Conservation (phyloP, 352 stramenopile species). For the Globisporangium alternatum region DNA sequence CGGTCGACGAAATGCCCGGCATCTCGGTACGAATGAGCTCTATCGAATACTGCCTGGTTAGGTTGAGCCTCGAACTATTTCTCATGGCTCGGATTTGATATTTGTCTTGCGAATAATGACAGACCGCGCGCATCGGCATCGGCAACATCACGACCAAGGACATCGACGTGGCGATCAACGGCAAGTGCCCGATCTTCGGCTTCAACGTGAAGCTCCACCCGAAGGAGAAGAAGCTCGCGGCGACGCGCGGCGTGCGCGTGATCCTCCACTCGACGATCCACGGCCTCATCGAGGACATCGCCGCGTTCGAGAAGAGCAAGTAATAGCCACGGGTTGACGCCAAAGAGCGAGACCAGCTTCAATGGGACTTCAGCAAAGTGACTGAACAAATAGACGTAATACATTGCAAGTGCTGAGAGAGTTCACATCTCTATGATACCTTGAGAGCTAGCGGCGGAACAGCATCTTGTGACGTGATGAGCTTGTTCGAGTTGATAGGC, state of each 20-base stretch:
- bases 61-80: background rate
- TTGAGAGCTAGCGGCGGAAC: no score
- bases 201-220: slow-evolving; percentile 76
- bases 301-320: slow-evolving; percentile 26
- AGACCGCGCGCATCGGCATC: slow-evolving; percentile 80
- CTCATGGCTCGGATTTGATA: background rate
- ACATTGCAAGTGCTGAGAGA: no score
- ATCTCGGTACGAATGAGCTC: slow-evolving; percentile 34
- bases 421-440: no score
- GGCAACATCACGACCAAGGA: slow-evolving; percentile 74
- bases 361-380: no score
- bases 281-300: slow-evolving; percentile 76
- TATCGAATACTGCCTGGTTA: background rate
- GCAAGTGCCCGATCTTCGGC: slow-evolving; percentile 79
- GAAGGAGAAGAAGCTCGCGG: slow-evolving; percentile 58
- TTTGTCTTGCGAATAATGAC: background rate
- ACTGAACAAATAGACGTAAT: no score
- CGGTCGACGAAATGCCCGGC: slow-evolving; percentile 65
- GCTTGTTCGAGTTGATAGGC: no score
- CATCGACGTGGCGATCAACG: slow-evolving; percentile 78
- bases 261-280: slow-evolving; percentile 72
- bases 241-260: slow-evolving; percentile 54
- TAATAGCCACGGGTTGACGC: background rate
- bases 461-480: no score
- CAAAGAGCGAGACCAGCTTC: no score